A percentile compares a stretch with the other conserved stretches of the same genome.
Conservation (phyloP, 108 stramenopile species). For the Aurantiochytrium sp. region DNA sequence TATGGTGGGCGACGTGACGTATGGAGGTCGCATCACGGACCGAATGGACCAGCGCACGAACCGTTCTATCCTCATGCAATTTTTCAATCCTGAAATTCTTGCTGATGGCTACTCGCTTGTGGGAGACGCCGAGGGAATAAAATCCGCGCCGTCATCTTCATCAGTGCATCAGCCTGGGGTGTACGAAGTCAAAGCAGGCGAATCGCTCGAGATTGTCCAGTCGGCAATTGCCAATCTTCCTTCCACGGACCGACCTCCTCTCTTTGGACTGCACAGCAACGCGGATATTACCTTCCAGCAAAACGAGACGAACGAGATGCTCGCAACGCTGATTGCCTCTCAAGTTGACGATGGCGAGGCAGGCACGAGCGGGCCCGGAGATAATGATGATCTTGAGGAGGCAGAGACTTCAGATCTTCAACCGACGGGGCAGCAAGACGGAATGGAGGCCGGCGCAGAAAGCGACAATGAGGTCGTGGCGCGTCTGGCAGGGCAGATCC, state of each 20-base stretch:
- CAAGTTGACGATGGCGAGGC: conserved; percentile 30
- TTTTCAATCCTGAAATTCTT: conserved; percentile 36
- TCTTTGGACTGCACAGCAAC: conserved; percentile 46
- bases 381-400: not conserved
- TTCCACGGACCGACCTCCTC: conserved; percentile 39
- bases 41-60: conserved; percentile 48
- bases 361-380: conserved; percentile 17
- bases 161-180: conserved; percentile 33
- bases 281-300: conserved; percentile 53
- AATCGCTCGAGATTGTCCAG: conserved; percentile 25
- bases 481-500: conserved; percentile 23
- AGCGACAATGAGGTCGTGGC: conserved; percentile 20
- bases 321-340: conserved; percentile 30
- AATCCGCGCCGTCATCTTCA: conserved; percentile 26
- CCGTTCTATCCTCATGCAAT: conserved; percentile 39
- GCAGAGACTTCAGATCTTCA: conserved; percentile 25
- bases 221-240: conserved; percentile 34
- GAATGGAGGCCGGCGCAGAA: conserved; percentile 18
- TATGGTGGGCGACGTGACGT: conserved; percentile 45
- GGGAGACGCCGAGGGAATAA: conserved; percentile 23
- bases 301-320: conserved; percentile 35
- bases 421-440: not conserved
- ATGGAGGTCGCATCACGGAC: conserved; percentile 53
- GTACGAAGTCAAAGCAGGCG: conserved; percentile 42
- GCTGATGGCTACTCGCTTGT: conserved; percentile 37